Conservation (phyloP, 139 green algal species). For the Desmodesmus armatus region DNA sequence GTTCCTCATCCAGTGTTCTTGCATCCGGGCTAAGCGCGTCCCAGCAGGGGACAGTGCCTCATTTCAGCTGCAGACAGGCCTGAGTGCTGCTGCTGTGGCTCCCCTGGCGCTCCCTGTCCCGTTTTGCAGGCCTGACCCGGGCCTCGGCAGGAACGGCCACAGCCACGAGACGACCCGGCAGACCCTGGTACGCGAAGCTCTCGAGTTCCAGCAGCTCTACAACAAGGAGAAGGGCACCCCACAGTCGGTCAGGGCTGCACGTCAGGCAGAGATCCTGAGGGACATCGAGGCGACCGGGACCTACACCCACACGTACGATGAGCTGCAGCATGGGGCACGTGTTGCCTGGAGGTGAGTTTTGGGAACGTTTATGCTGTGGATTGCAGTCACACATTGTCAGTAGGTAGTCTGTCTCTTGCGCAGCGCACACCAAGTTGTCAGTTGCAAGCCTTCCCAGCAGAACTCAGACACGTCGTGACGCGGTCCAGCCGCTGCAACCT, state of each 20-base stretch:
- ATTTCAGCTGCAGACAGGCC: background rate
- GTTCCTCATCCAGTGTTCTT: background rate
- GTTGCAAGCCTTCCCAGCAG: too few species aligned
- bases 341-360: constrained; percentile 60
- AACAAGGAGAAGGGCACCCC: constrained; percentile 30
- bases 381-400: too few species aligned
- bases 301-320: constrained; percentile 55
- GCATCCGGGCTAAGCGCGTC: background rate
- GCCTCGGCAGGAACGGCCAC: constrained; percentile 5
- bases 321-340: constrained; percentile 56
- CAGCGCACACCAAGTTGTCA: too few species aligned
- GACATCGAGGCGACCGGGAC: constrained; percentile 49
- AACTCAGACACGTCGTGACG: too few species aligned
- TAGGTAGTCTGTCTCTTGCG: too few species aligned
- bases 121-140: background rate
- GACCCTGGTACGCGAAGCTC: constrained; percentile 54
- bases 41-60: too few species aligned
- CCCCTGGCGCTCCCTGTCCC: background rate
- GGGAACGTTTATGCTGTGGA: too few species aligned
- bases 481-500: too few species aligned
- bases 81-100: background rate
- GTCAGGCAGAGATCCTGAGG: constrained; percentile 31
- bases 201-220: constrained; percentile 61
- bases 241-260: constrained; percentile 7
- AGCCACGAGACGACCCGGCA: constrained; percentile 36